Percentiles rank a stretch among this genome's conserved stretches.
Evolutionary conservation across 352 stramenopile genomes (phyloP).

Genomic region (Thalassiosira livingstoniorum): DNA sequence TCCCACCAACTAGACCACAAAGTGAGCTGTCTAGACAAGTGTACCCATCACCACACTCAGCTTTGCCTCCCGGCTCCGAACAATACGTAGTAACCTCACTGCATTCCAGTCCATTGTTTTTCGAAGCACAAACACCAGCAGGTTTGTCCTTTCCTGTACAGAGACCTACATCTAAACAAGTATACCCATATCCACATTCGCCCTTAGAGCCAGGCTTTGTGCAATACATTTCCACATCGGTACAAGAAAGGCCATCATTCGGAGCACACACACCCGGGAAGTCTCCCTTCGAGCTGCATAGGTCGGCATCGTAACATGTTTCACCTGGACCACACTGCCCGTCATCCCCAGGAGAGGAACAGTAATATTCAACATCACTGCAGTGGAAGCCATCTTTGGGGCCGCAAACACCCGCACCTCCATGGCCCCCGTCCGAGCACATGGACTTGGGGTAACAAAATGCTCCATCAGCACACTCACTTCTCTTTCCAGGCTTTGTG

Average conservation of each 20-base stretch:
- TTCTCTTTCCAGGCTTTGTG: not conserved
- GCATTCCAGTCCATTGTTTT: slow-evolving; percentile 33
- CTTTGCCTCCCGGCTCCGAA: not conserved
- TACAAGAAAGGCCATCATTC: slow-evolving; percentile 10
- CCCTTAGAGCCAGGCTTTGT: slow-evolving; percentile 13
- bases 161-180: slow-evolving; percentile 21
- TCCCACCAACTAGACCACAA: not conserved
- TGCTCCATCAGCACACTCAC: slow-evolving; percentile 1
- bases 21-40: slow-evolving; percentile 21
- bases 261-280: slow-evolving; percentile 1
- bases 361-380: not conserved
- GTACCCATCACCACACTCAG: slow-evolving; percentile 24
- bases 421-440: not conserved
- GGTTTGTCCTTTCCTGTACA: slow-evolving; percentile 7
- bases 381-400: not conserved
- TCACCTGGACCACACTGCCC: not conserved
- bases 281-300: not conserved
- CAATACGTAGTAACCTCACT: slow-evolving; percentile 17
- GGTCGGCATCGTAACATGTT: not conserved
- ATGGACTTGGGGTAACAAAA: not conserved
- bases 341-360: not conserved
- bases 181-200: slow-evolving; percentile 19
- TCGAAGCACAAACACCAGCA: slow-evolving; percentile 13
- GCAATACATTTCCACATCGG: slow-evolving; percentile 24
- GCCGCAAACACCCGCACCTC: not conserved